Evolutionary conservation across 495 filamentous ascomycete genomes (phyloP), one percentile per base, ranked within the genome.

Genomic region (Aspergillus bridgeri): DNA sequence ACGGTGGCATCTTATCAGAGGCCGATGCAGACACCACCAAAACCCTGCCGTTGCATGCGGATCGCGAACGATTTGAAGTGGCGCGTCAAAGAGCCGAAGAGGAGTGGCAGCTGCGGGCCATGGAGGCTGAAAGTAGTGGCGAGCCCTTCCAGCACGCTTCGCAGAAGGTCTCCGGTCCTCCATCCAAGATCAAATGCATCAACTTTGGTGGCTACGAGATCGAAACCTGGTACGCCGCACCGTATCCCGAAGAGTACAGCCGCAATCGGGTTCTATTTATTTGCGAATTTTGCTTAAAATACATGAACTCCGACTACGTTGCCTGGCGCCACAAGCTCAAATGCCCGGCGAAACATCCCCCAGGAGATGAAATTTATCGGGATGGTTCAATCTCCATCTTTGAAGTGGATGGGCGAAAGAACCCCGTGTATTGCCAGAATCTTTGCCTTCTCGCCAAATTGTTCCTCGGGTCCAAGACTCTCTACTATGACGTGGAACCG

Each of bases 171-270:
- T 87, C 91, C 9, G 91, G 89, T 0, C 89, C 91, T 5, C 89
- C 92, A 3, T 96, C 92, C 65, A 92, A 96, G 71, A 97, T 98
- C 71, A 94, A 98, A 67, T 96, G 92, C 73, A 96, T 98, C 76
- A 92, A 96, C 58, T 98, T 98, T 74, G 94, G 95, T 24, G 90
- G 90, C 43, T 94, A 88, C 74, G 93, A 98, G 67, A 98, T 98
- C 64, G 95, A 98, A 71, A 98, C 92, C 21, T 98, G 94, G 94
- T 97, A 98, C 72, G 92, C 95, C n/a, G 93, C 94, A 23, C 94
- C 94, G 19, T 98, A 98, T 66, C 94, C 94, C 0, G 94, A 97
- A 70, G 94, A 98, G 72, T 98, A 98, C 75, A 97, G 91, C 65
- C 86, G 91, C 62, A 97, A 98, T 66, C 86, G 87, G 33, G 88